Conservation (phyloP, 345 rosid species). For the Ceriops tagal region DNA sequence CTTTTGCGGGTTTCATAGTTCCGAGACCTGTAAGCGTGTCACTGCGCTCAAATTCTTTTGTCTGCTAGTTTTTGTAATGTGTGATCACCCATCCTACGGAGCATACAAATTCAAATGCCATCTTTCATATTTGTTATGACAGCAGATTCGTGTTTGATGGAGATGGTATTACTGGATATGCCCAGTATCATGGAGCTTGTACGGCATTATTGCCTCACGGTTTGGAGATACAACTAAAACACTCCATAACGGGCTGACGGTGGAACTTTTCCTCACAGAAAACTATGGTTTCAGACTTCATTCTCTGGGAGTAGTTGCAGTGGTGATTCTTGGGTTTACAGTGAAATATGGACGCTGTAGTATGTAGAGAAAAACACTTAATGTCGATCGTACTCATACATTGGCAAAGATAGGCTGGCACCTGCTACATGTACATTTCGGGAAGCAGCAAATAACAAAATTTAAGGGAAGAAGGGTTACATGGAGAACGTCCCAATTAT, state of each 20-base stretch:
- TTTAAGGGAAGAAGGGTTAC: no score
- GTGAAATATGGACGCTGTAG: neutral
- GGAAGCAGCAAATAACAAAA: no score
- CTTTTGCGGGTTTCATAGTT: constrained; percentile 59
- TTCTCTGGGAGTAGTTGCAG: constrained; percentile 19
- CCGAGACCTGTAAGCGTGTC: constrained; percentile 48
- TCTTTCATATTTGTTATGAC: neutral
- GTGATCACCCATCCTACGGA: no score
- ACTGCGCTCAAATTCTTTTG: neutral
- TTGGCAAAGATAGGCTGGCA: no score
- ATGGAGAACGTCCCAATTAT: no score
- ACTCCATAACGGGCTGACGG: neutral
- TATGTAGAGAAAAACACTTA: no score
- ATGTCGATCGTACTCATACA: no score
- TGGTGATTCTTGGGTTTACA: constrained; percentile 3
- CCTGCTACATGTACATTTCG: no score
- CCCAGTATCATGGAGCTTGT: constrained; percentile 19
- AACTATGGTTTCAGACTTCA: constrained; percentile 15
- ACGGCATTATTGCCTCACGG: neutral
- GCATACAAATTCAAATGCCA: neutral
- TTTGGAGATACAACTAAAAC: neutral
- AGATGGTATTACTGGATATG: constrained; percentile 29
- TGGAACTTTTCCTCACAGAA: neutral
- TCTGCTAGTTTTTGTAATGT: no score
- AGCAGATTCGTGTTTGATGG: constrained; percentile 27